These are phyloP conservation scores for Mycena venus DNA, from an alignment of 768 basidiomycete species.

Conservation along the genomic window DNA sequence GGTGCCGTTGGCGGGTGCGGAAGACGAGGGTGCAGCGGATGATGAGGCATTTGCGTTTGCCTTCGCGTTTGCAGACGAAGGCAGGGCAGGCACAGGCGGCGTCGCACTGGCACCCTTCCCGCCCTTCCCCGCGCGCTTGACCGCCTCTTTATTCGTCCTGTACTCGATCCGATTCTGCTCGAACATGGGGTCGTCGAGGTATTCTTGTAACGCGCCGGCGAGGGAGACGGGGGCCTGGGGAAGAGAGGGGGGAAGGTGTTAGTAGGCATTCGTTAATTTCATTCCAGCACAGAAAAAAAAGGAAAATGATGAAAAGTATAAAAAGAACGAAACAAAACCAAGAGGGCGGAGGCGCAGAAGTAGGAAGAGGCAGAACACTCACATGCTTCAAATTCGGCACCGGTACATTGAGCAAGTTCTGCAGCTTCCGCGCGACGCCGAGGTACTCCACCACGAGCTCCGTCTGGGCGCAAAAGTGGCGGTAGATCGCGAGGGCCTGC, in stretches of 20 bases:
- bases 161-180: constrained; percentile 96
- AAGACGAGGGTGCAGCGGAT: not conserved
- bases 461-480: constrained; percentile 94
- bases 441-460: constrained; percentile 94
- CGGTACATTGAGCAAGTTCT: constrained; percentile 93
- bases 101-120: constrained; percentile 10
- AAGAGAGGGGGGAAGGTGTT: too few species aligned
- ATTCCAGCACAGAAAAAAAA: not conserved
- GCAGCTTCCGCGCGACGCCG: constrained; percentile 91
- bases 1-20: constrained; percentile 24
- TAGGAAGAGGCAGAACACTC: constrained; percentile 39
- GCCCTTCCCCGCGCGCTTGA: constrained; percentile 55
- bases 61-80: constrained; percentile 25
- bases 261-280: too few species aligned
- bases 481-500: constrained; percentile 85
- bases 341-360: too few species aligned
- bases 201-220: constrained; percentile 94
- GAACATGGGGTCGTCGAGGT: constrained; percentile 96
- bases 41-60: not conserved
- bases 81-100: constrained; percentile 32
- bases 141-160: constrained; percentile 80
- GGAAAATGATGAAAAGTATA: too few species aligned
- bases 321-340: too few species aligned
- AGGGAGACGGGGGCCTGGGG: constrained; percentile 91
- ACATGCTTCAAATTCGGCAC: constrained; percentile 96